Conservation (phyloP, 306 rosid species). For the Arachis hypogaea region DNA sequence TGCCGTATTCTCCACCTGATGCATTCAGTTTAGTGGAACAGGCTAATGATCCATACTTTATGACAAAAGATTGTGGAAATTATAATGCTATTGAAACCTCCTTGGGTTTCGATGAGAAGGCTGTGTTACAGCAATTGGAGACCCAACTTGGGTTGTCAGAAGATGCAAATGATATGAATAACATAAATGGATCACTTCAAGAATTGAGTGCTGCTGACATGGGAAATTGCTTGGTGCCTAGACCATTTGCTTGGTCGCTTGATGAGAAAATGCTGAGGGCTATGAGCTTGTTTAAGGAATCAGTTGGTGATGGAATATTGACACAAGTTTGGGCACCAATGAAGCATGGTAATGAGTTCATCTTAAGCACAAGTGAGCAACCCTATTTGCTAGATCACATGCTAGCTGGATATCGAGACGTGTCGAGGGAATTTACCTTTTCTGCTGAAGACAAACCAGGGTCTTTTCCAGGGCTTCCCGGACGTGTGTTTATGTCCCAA, state of each 20-base stretch:
- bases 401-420: slow-evolving; percentile 90
- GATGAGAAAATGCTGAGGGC: slow-evolving; percentile 93
- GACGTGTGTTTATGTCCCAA: slow-evolving; percentile 82
- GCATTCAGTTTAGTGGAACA: slow-evolving; percentile 54
- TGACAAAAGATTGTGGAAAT: slow-evolving; percentile 50
- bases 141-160: slow-evolving; percentile 47
- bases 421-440: slow-evolving; percentile 77
- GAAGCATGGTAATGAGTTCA: slow-evolving; percentile 61
- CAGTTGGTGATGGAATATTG: slow-evolving; percentile 79
- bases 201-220: slow-evolving; percentile 37
- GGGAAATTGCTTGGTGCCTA: slow-evolving; percentile 45
- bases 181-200: slow-evolving; percentile 41
- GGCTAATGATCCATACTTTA: slow-evolving; percentile 41
- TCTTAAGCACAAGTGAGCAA: slow-evolving; percentile 86
- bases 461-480: slow-evolving; percentile 74
- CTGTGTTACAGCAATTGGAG: slow-evolving; percentile 56
- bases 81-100: slow-evolving; percentile 45
- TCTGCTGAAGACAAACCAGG: slow-evolving; percentile 61
- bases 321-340: slow-evolving; percentile 97
- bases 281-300: slow-evolving; percentile 76
- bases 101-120: slow-evolving; percentile 48
- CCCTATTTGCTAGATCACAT: slow-evolving; percentile 90
- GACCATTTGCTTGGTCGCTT: slow-evolving; percentile 64
- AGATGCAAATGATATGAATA: slow-evolving; percentile 44
- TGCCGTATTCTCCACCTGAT: slow-evolving; percentile 48